Evolutionary conservation across 345 rosid genomes (phyloP), one percentile per base, ranked within the genome.

Genomic region (Erodium maritimum): DNA sequence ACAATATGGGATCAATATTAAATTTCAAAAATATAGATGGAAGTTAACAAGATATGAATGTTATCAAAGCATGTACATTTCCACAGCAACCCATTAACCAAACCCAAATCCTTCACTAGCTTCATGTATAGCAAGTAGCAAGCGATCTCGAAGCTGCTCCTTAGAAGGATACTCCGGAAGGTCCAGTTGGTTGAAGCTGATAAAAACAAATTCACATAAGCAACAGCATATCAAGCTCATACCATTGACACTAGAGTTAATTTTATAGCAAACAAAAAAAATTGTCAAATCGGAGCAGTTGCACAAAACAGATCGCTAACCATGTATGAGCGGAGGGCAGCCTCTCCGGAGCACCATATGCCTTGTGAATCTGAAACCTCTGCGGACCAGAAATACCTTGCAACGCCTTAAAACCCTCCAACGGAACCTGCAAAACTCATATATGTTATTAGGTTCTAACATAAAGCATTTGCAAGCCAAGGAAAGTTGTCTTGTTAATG

Each of bases 361-460:
- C 93, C 73, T 91, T 91, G 82, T 91, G 98, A 73, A 91, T 84
- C 77, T 91, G 98, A 68, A 91, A 81, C 65, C 80, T 83, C 60
- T 91, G 98, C 63, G 96, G 93, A 59, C 98, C 95, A 58, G 98
- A 91, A 50, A 91, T 91, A 50, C 98, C 98, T 61, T 91, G 98
- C 79, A 91, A 65, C 42, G 98, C 98, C 76, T 75, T 91, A 67
- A 88, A 91, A 24, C 94, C 93, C 71, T 88, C 95, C 72, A 91
- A 65, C 17, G 96, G 98, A 69, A 86, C 98, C 98, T 91, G 84
- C 46, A 52, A 68, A 66, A 55, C 6, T 21, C 50, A 59, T 19
- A 59, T 33, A 37, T 17, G 20, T n/a, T n/a, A n/a, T n/a, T n/a
- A n/a, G n/a, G n/a, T n/a, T n/a, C n/a, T n/a, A n/a, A n/a, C n/a